Conservation (phyloP, 1,284 basidiomycete species). For the Apiotrichum domesticum region DNA sequence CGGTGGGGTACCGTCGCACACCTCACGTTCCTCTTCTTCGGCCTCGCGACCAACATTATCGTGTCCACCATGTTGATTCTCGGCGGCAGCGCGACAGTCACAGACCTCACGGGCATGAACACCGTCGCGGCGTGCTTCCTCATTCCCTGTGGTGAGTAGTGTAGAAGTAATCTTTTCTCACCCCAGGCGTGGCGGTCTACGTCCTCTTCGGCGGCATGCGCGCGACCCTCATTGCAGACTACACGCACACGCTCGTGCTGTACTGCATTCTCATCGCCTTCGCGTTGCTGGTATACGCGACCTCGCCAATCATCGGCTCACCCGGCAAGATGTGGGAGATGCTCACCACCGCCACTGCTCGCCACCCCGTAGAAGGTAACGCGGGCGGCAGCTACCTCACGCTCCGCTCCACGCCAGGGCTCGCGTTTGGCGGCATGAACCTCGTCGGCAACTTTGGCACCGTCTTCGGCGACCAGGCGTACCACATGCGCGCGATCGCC, state of each 20-base stretch:
- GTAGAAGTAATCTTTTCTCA: background rate
- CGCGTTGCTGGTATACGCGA: conserved; percentile 66
- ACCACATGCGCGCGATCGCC: conserved; percentile 77
- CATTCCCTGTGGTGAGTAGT: conserved; percentile 28
- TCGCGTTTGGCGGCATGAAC: conserved; percentile 80
- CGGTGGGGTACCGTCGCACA: conserved; percentile 73
- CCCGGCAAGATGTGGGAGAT: conserved; percentile 54
- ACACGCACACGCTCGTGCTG: conserved; percentile 71
- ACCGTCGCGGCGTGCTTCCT: conserved; percentile 76
- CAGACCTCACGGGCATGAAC: conserved; percentile 71
- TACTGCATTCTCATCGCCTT: conserved; percentile 63
- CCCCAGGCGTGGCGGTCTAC: conserved; percentile 45
- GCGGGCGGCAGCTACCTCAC: conserved; percentile 62
- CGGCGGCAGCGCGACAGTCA: conserved; percentile 72
- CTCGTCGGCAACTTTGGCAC: conserved; percentile 67
- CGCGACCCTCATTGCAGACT: conserved; percentile 51
- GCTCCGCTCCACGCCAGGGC: conserved; percentile 70
- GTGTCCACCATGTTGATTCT: conserved; percentile 58
- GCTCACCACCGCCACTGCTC: conserved; percentile 48
- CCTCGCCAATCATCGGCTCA: conserved; percentile 54
- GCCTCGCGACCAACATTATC: conserved; percentile 67
- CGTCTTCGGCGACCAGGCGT: conserved; percentile 51
- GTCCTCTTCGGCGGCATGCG: conserved; percentile 54
- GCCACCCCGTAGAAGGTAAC: conserved; percentile 55
- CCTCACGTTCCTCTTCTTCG: conserved; percentile 70